phyloP scores from a whole-genome alignment of 768 basidiomycete genomes.

The Pisolithus albus region DNA sequence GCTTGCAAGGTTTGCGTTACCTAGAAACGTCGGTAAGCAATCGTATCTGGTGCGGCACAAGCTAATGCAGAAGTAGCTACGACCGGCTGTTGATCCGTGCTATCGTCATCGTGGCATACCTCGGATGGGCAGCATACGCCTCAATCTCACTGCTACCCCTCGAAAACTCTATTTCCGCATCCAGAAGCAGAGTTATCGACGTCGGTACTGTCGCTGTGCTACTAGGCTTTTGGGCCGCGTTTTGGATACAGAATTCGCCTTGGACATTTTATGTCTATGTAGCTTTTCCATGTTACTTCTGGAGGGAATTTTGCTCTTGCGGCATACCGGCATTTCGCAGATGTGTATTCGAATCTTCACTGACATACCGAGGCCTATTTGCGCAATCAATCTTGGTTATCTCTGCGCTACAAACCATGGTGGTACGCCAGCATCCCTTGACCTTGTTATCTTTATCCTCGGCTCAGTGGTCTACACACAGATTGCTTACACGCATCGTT shows the following conservation, averaged over 20 bases:
- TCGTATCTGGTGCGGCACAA: neutral
- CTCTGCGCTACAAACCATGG: conserved; percentile 57
- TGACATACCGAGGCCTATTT: conserved; percentile 16
- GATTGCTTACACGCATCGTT: conserved; percentile 66
- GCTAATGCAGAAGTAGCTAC: conserved; percentile 37
- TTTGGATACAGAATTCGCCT: conserved; percentile 59
- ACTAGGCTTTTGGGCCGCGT: conserved; percentile 39
- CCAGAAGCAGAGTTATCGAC: conserved; percentile 9
- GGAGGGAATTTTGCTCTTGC: conserved; percentile 45
- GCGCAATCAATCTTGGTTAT: conserved; percentile 31
- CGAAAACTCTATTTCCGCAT: conserved; percentile 13
- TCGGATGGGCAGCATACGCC: conserved; percentile 70
- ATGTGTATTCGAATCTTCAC: conserved; percentile 14
- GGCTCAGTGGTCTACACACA: conserved; percentile 17
- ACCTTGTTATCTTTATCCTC: neutral
- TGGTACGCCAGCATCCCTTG: conserved; percentile 34
- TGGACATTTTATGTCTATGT: conserved; percentile 73
- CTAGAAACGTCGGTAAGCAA: conserved; percentile 51
- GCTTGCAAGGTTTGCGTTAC: conserved; percentile 63
- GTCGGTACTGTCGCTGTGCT: conserved; percentile 24
- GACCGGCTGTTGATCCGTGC: conserved; percentile 65
- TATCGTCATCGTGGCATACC: conserved; percentile 67
- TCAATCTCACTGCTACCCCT: conserved; percentile 51
- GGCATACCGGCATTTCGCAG: conserved; percentile 15
- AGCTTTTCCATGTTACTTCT: conserved; percentile 71